Evolutionary conservation across 2,329 filamentous ascomycete species (phyloP).

Genomic region (Thielaviopsis punctulata): DNA sequence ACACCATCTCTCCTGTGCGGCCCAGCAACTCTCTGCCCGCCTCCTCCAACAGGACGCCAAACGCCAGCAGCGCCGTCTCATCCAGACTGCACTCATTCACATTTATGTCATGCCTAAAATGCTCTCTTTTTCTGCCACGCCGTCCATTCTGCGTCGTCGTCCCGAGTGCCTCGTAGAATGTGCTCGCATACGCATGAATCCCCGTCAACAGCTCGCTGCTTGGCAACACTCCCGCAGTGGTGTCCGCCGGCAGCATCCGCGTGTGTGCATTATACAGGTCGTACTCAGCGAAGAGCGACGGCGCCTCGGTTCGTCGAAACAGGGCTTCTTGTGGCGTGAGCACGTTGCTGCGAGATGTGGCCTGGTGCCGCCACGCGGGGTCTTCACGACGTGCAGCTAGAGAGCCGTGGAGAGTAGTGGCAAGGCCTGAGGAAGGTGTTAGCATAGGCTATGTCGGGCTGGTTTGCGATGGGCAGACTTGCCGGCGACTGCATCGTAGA

Average conservation of each 20-base stretch:
- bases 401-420: neutral
- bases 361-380: neutral
- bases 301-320: slow-evolving; percentile 47
- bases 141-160: slow-evolving; percentile 10
- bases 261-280: slow-evolving; percentile 55
- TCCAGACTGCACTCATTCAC: slow-evolving; percentile 49
- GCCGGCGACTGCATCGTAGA: slow-evolving; percentile 64
- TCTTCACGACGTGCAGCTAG: slow-evolving; percentile 1
- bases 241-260: slow-evolving; percentile 30
- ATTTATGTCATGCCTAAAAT: slow-evolving; percentile 15
- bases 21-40: slow-evolving; percentile 43
- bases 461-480: slow-evolving; percentile 13
- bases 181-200: slow-evolving; percentile 49
- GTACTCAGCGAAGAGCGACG: slow-evolving; percentile 49
- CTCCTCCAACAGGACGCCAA: slow-evolving; percentile 63
- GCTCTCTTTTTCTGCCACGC: slow-evolving; percentile 6
- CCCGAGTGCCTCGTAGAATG: slow-evolving; percentile 39
- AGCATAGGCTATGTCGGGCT: neutral
- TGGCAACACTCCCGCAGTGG: slow-evolving; percentile 35
- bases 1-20: slow-evolving; percentile 49
- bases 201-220: slow-evolving; percentile 52
- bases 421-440: slow-evolving; percentile 6
- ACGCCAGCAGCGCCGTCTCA: slow-evolving; percentile 57
- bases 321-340: slow-evolving; percentile 55
- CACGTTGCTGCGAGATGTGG: neutral